Base-by-base conservation (phyloP, 345 rosid genomes). In the Streptanthus diversifolius region DNA sequence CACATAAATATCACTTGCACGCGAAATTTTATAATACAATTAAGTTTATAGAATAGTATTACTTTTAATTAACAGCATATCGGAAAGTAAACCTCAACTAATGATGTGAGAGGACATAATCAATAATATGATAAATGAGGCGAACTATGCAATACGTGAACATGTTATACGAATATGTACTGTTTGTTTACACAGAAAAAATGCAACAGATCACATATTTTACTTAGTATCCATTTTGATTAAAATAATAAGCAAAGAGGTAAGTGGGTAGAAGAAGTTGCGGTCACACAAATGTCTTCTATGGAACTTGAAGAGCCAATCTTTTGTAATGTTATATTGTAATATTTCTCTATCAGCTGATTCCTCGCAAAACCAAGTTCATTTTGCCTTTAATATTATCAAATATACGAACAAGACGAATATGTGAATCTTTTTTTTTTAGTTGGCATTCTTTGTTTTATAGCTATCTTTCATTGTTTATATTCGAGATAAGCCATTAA, bases 301-400 rank as follows among this genome's bases (percentile, higher is more conserved):
- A 66, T 74, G 33, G 4, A 30, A 67, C 61, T 58, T 67, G 78
- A 74, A 74, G 72, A 59, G 72, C 68, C 72, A 74, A 66, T 66
- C 6, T 66, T 12, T 27, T 57, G 5, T 45, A 12, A 63, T 63
- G 47, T 53, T 33, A 66, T 36, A 35, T 30, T 65, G 37, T 2
- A 33, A 25, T 18, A 33, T 65, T 47, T 53, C 47, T 64, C 35
- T 64, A 55, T 56, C 32, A 33, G 15, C 8, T 64, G 40, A 55
- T 73, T 55, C 71, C 51, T 65, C 11, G 17, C 65, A 73, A 63
- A 54, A 36, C 21, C 1, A 35, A 17, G 49, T 24, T 53, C 25
- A 7, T 29, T 62, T 52, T 6, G 47, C 64, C 2, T 25, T 43
- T 52, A 27, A 40, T 53, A 62, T 29, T 3, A 18, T 48, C 53